Base-by-base conservation (phyloP, 2,329 filamentous ascomycete species). In the Lachnellula suecica region DNA sequence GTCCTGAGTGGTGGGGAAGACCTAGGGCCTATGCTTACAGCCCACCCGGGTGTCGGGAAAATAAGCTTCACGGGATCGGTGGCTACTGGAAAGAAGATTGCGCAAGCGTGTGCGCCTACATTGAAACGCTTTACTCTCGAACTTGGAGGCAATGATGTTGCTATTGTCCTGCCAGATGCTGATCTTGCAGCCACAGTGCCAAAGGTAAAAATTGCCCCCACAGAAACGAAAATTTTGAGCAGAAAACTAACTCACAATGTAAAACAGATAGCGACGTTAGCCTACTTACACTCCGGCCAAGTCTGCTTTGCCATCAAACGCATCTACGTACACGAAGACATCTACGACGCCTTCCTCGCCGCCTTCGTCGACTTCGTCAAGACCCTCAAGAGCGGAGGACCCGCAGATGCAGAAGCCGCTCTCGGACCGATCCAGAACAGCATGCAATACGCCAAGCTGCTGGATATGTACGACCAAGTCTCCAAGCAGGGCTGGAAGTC, bases 381-480 rank as follows among this genome's bases (percentile, higher is more conserved):
- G 4, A 73, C 8, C 22, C 23, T 57, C 9, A 74, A 76, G 41
- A 73, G 75, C 37, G 58, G 58, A 17, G 34, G 38, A 24, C 73
- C 74, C 42, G 44, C 34, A 34, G 52, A 54, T 62, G 71, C 24
- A 72, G 71, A 59, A 53, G 68, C 23, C 67, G 74, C 38, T 71
- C 69, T 38, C 71, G 79, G 82, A 1, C 85, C 85, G 0, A 68
- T 88, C 3, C 82, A 84, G 53, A 88, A 88, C 68, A 69, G 74
- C 57, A 78, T 82, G 76, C 85, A 88, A 66, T 88, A 76, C 62
- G 79, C 84, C 44, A 76, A 75, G 24, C 79, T 83, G 24, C 78
- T 77, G 60, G 66, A 71, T 10, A 75, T 84, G 52, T 74, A 85
- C 46, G 72, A 72, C 5, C 78, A 83, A 42, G 79, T 78, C 53